Conservation (phyloP, 805 yeast genomes). For the Candida loeiensis region DNA sequence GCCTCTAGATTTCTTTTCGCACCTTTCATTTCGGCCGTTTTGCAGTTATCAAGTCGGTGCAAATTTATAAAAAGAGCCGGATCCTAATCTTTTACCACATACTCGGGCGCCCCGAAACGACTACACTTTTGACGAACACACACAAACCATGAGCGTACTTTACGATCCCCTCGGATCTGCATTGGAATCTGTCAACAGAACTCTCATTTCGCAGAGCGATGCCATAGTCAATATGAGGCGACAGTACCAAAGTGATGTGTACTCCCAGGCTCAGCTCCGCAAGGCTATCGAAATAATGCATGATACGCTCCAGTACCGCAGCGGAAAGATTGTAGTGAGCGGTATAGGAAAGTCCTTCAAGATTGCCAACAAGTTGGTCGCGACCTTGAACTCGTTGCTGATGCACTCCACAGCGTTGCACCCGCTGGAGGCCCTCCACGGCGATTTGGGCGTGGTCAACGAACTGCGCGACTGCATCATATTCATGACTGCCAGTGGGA, state of each 20-base stretch:
- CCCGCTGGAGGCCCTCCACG: conserved; percentile 87
- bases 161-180: conserved; percentile 14
- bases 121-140: background rate
- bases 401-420: conserved; percentile 66
- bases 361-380: conserved; percentile 73
- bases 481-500: conserved; percentile 76
- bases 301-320: conserved; percentile 21
- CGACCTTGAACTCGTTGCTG: conserved; percentile 78
- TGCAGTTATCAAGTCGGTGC: background rate
- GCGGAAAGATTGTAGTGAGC: conserved; percentile 70
- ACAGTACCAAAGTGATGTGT: conserved; percentile 45
- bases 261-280: conserved; percentile 43
- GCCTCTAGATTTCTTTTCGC: background rate
- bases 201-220: conserved; percentile 44
- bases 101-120: background rate
- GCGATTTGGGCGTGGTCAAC: conserved; percentile 74
- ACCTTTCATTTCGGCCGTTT: background rate
- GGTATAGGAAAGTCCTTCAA: conserved; percentile 87
- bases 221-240: conserved; percentile 44
- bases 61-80: background rate
- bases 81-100: background rate
- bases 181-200: conserved; percentile 34
- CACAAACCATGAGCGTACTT: background rate
- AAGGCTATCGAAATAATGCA: conserved; percentile 40
- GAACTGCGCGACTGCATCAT: conserved; percentile 54